Base-by-base conservation (phyloP, 2,329 filamentous ascomycete genomes). In the Hypoxylon sp. region DNA sequence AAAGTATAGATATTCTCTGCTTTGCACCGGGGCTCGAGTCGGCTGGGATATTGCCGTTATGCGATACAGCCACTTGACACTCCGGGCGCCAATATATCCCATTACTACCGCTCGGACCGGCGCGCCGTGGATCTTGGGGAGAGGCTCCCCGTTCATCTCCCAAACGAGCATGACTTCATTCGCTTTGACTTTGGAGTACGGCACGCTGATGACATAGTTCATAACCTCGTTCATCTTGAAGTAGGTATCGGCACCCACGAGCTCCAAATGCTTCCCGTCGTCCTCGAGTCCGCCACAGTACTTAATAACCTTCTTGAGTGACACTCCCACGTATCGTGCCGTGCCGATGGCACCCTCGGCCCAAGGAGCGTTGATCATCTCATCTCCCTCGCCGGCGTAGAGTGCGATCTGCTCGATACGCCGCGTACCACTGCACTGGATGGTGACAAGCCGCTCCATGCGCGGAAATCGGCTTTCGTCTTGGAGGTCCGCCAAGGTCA, bases 231-330 rank as follows among this genome's bases (percentile, higher is more conserved):
- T 82, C 51, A 88, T 85, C 75, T 92, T 92, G 80, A 92, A 90
- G 72, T 93, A 92, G 0, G 89, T 91, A 61, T 93, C 91, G 0
- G 87, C 89, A 0, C 90, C 90, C 61, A 86, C 88, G 50, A 93
- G 84, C 69, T 92, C 89, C 11, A 92, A 75, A 67, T 93, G 88
- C 61, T 87, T 84, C 0, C 81, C 87, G 1, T 80, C 79, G 9
- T 79, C 78, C 0, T 74, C 67, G 1, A 91, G 77, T 0, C 89
- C 90, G 2, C 89, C 90, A 63, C 90, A 92, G 62, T 87, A 78
- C 68, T 92, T 91, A 75, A 93, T 88, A 1, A 92, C 81, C 70
- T 89, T 90, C 73, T 91, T 91, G 12, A 92, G 79, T 26, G 83
- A 87, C 6, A 91, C 83, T 1, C 90, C 89, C 0, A 83, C 84